These are phyloP conservation scores for Grigorovia transvaalensis DNA, from an alignment of 805 yeast genomes.

Conservation along the genomic window DNA sequence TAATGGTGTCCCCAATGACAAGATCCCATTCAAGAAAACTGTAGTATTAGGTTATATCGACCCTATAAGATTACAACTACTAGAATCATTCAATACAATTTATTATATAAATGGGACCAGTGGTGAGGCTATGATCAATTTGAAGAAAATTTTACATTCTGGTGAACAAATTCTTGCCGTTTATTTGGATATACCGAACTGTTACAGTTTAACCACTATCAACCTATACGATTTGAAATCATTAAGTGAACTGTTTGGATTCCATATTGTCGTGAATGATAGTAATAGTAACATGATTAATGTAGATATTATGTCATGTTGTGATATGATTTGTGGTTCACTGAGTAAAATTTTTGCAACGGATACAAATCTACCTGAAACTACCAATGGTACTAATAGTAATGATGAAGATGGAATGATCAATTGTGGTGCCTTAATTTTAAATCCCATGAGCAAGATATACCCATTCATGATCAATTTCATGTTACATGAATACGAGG, in stretches of 20 bases:
- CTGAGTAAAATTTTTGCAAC: constrained; percentile 77
- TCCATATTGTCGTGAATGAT: constrained; percentile 83
- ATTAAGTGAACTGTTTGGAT: constrained; percentile 58
- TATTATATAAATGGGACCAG: constrained; percentile 81
- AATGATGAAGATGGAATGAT: too few relatives aligned
- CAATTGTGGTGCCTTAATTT: constrained; percentile 54
- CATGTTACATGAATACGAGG: constrained; percentile 49
- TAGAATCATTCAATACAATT: constrained; percentile 86
- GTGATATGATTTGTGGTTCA: constrained; percentile 82
- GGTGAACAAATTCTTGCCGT: constrained; percentile 67
- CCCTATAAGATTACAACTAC: constrained; percentile 79
- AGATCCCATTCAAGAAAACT: constrained; percentile 38
- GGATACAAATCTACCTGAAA: background rate
- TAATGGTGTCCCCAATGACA: background rate
- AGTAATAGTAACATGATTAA: constrained; percentile 88
- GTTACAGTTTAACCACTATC: constrained; percentile 84
- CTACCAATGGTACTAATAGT: too few relatives aligned
- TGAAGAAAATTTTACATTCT: constrained; percentile 49
- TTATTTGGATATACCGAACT: constrained; percentile 90
- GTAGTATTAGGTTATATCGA: constrained; percentile 96
- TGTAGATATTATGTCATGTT: constrained; percentile 65
- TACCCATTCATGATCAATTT: constrained; percentile 29
- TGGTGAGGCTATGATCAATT: constrained; percentile 37
- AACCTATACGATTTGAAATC: constrained; percentile 53
- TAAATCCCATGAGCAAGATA: constrained; percentile 60